Evolutionary conservation across 768 basidiomycete genomes (phyloP).

Genomic region (Phlebiopsis gigantea): DNA sequence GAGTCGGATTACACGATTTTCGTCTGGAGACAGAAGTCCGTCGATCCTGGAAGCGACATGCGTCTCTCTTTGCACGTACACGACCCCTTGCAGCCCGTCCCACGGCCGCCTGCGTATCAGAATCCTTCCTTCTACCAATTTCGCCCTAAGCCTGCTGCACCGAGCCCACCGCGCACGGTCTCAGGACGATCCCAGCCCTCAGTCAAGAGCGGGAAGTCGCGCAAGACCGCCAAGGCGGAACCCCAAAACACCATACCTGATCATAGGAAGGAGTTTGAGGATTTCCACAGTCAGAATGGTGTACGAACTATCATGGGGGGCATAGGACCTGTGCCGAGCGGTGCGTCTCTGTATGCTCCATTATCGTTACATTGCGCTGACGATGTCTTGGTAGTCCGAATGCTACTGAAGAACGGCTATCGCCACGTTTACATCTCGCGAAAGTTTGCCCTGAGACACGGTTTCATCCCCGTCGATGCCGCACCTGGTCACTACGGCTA

Average conservation of each 20-base stretch:
- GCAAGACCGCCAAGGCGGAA: constrained; percentile 33
- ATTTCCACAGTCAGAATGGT: constrained; percentile 87
- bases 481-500: constrained; percentile 94
- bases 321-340: constrained; percentile 86
- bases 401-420: constrained; percentile 91
- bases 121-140: constrained; percentile 74
- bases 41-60: constrained; percentile 20
- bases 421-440: constrained; percentile 94
- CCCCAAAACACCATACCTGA: constrained; percentile 50
- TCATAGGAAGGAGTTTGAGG: constrained; percentile 73
- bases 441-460: constrained; percentile 83
- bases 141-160: constrained; percentile 12
- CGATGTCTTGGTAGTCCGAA: constrained; percentile 53
- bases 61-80: constrained; percentile 59
- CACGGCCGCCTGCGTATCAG: constrained; percentile 54
- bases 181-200: constrained; percentile 24
- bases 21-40: constrained; percentile 58
- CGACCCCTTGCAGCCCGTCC: constrained; percentile 55
- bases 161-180: constrained; percentile 27
- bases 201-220: constrained; percentile 31
- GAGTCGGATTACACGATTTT: constrained; percentile 91
- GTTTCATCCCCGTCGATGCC: constrained; percentile 84
- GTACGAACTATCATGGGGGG: constrained; percentile 88
- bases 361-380: background rate
- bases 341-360: constrained; percentile 36